A percentile compares a stretch with the other conserved stretches of the same genome.
These are phyloP conservation scores for Coleophoma cylindrospora DNA, from an alignment of 2,329 filamentous ascomycete genomes.

Conservation along the genomic window DNA sequence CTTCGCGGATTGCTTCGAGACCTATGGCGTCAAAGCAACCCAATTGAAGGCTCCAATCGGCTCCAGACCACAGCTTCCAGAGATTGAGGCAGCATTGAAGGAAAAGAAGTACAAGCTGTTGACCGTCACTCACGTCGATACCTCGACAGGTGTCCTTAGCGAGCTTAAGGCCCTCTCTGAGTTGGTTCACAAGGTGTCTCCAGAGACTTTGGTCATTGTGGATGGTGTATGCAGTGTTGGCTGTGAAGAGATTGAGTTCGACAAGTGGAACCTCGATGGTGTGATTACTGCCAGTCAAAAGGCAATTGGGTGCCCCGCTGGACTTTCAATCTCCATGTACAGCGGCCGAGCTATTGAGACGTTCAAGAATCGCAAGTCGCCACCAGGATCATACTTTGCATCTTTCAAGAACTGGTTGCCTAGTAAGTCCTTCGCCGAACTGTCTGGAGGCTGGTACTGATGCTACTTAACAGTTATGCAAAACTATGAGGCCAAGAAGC, in stretches of 20 bases:
- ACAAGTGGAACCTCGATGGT: slow-evolving; percentile 88
- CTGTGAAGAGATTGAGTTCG: slow-evolving; percentile 92
- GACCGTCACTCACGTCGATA: slow-evolving; percentile 96
- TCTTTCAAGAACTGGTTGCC: slow-evolving; percentile 97
- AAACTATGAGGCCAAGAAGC: slow-evolving; percentile 97
- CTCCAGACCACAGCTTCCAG: slow-evolving; percentile 76
- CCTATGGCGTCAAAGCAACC: slow-evolving; percentile 86
- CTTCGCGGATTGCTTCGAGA: slow-evolving; percentile 86
- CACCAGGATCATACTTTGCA: slow-evolving; percentile 85
- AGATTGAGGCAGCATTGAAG: slow-evolving; percentile 83
- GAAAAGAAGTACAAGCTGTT: slow-evolving; percentile 91
- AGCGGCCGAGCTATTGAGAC: slow-evolving; percentile 80
- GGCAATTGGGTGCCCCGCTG: slow-evolving; percentile 91
- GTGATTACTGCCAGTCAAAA: slow-evolving; percentile 95
- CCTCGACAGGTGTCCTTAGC: slow-evolving; percentile 90
- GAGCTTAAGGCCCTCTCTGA: slow-evolving; percentile 82
- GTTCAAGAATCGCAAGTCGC: slow-evolving; percentile 75
- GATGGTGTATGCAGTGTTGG: slow-evolving; percentile 98
- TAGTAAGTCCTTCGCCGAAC: slow-evolving; percentile 45
- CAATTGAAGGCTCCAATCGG: slow-evolving; percentile 88
- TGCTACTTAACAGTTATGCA: slow-evolving; percentile 71
- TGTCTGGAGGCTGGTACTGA: neutral
- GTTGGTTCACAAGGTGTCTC: slow-evolving; percentile 79
- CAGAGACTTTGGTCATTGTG: slow-evolving; percentile 85
- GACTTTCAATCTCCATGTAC: slow-evolving; percentile 90